phyloP scores from a whole-genome alignment of 1,139 yeast species.

The Sugiyamaella novakii region DNA sequence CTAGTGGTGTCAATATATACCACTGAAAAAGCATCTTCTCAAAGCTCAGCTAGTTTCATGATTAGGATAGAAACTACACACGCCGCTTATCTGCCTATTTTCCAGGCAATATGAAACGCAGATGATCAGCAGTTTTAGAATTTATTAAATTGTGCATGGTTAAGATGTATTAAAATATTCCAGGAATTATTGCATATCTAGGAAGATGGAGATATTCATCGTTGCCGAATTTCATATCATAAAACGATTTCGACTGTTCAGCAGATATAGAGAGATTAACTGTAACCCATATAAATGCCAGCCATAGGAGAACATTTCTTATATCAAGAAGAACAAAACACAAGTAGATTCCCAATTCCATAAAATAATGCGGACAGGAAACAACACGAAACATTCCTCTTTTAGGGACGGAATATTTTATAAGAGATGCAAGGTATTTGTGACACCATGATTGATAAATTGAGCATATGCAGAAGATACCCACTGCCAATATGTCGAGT shows the following conservation, averaged over 20 bases:
- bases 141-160: conserved; percentile 1
- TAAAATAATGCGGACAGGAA: conserved; percentile 80
- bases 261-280: conserved; percentile 66
- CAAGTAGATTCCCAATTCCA: conserved; percentile 67
- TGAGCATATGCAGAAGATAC: conserved; percentile 50
- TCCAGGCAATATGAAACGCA: too few species aligned
- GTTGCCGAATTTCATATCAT: conserved; percentile 40
- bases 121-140: too few species aligned
- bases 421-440: conserved; percentile 56
- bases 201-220: conserved; percentile 31
- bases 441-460: conserved; percentile 64
- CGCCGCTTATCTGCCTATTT: too few species aligned
- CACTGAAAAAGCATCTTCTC: too few species aligned
- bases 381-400: conserved; percentile 53
- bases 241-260: conserved; percentile 57
- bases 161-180: conserved; percentile 22
- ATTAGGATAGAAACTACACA: too few species aligned
- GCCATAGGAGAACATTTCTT: conserved; percentile 16
- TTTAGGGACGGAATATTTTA: conserved; percentile 68
- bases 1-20: too few species aligned
- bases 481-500: neutral
- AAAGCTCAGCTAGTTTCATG: conserved; percentile 1
- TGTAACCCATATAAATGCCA: conserved; percentile 57
- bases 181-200: conserved; percentile 36
- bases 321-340: conserved; percentile 26